Evolutionary conservation across 345 rosid species (phyloP).

Genomic region (Arabis alpina): DNA sequence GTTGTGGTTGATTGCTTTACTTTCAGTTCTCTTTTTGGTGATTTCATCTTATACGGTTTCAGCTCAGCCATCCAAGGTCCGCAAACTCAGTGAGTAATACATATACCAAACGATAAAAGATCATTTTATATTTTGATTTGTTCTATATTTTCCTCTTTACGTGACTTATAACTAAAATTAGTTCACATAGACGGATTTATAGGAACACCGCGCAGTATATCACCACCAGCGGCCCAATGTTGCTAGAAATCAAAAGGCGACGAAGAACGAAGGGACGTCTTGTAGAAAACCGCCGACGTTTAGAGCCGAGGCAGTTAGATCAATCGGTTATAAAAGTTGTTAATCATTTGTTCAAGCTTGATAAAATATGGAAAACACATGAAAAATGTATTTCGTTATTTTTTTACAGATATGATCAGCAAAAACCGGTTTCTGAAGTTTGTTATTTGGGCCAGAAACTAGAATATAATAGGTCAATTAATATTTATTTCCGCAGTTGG

Average conservation of each 20-base stretch:
- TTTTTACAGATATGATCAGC: not conserved
- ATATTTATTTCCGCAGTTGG: too few species aligned
- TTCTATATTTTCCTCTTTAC: not conserved
- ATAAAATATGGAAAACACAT: not conserved
- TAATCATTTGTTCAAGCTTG: not conserved
- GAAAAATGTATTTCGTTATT: too few species aligned
- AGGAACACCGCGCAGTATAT: not conserved
- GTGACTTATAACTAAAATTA: not conserved
- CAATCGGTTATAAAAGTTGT: not conserved
- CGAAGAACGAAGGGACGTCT: not conserved
- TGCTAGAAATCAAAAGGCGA: slow-evolving; percentile 1
- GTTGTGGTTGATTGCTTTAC: slow-evolving; percentile 6
- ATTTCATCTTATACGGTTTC: slow-evolving; percentile 8
- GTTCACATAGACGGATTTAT: not conserved
- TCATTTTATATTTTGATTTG: not conserved
- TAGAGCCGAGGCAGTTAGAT: not conserved
- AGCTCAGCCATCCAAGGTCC: slow-evolving; percentile 13
- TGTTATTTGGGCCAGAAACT: not conserved
- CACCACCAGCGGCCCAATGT: slow-evolving; percentile 1
- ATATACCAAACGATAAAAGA: not conserved
- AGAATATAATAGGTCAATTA: not conserved
- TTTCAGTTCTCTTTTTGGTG: slow-evolving; percentile 1
- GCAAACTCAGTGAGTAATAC: slow-evolving; percentile 33
- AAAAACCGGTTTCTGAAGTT: not conserved
- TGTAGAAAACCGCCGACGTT: not conserved